Percentiles rank a stretch among this genome's conserved stretches.
phyloP scores from a whole-genome alignment of 23 red algal species.

The Cyanidium caldarium region DNA sequence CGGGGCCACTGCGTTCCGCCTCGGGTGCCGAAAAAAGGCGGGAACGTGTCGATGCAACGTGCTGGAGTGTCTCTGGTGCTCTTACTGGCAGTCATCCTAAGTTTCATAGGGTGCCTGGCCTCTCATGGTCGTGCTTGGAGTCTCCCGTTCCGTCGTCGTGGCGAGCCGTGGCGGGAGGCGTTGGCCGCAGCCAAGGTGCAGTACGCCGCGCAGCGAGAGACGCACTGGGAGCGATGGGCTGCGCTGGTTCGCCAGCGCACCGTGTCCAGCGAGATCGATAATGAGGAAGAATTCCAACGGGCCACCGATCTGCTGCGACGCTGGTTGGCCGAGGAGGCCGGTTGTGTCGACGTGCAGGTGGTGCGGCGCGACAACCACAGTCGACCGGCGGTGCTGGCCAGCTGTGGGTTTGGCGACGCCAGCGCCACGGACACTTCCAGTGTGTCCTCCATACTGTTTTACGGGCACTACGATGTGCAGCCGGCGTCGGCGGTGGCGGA shows the following conservation, averaged over 20 bases:
- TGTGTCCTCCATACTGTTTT: slow-evolving; percentile 27
- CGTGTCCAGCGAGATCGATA: slow-evolving; percentile 21
- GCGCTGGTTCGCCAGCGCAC: slow-evolving; percentile 28
- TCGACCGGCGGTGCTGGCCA: background rate
- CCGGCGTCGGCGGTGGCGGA: slow-evolving; percentile 41
- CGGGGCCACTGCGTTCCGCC: too few species aligned
- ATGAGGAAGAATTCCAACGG: slow-evolving; percentile 1
- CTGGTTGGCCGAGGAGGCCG: background rate
- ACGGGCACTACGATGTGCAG: slow-evolving; percentile 90
- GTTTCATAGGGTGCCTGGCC: too few species aligned
- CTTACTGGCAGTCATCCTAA: too few species aligned
- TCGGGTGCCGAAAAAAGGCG: too few species aligned
- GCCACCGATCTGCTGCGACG: slow-evolving; percentile 19
- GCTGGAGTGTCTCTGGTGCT: too few species aligned
- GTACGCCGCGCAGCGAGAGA: background rate
- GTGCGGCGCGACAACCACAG: background rate
- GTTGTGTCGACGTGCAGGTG: background rate
- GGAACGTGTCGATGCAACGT: too few species aligned
- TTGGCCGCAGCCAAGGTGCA: background rate
- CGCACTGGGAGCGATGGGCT: slow-evolving; percentile 1
- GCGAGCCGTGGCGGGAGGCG: too few species aligned
- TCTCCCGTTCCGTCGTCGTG: too few species aligned
- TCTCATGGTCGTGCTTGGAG: too few species aligned
- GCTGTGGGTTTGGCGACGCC: background rate
- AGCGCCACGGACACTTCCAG: slow-evolving; percentile 14